Evolutionary conservation across 441 rosid species (phyloP).

Genomic region (Breynia disticha): DNA sequence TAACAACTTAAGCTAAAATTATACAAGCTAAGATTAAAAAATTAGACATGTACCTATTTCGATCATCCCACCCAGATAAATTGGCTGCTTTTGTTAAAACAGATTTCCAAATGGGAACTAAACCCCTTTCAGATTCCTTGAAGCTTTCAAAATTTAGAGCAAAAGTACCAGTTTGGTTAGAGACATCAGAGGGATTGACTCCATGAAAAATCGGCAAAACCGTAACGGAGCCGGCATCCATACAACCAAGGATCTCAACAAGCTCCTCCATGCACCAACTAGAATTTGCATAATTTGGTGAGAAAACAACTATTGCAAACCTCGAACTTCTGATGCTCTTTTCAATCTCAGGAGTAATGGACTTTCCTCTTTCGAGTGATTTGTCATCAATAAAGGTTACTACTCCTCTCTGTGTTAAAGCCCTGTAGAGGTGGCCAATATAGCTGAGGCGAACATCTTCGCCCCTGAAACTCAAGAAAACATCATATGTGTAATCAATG

Average conservation of each 20-base stretch:
- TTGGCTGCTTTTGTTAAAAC: slow-evolving; percentile 4
- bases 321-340: not conserved
- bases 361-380: not conserved
- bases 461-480: slow-evolving; percentile 10
- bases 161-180: not conserved
- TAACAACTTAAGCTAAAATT: not conserved
- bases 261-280: slow-evolving; percentile 10
- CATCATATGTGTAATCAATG: not conserved
- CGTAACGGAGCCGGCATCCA: not conserved
- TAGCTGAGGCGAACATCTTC: not conserved
- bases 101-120: not conserved
- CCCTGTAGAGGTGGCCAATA: slow-evolving; percentile 3
- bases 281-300: slow-evolving; percentile 4
- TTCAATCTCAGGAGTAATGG: not conserved
- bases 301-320: slow-evolving; percentile 7
- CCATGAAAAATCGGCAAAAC: slow-evolving; percentile 6
- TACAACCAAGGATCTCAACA: slow-evolving; percentile 1
- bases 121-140: not conserved
- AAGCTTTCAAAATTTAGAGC: not conserved
- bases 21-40: not conserved
- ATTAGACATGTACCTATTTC: not conserved
- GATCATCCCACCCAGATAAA: slow-evolving; percentile 2
- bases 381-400: slow-evolving; percentile 4
- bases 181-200: slow-evolving; percentile 2
- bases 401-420: slow-evolving; percentile 1